A percentile compares a stretch with the other conserved stretches of the same genome.
Conservation (phyloP, 2,329 filamentous ascomycete genomes). For the Fusarium sp. region DNA sequence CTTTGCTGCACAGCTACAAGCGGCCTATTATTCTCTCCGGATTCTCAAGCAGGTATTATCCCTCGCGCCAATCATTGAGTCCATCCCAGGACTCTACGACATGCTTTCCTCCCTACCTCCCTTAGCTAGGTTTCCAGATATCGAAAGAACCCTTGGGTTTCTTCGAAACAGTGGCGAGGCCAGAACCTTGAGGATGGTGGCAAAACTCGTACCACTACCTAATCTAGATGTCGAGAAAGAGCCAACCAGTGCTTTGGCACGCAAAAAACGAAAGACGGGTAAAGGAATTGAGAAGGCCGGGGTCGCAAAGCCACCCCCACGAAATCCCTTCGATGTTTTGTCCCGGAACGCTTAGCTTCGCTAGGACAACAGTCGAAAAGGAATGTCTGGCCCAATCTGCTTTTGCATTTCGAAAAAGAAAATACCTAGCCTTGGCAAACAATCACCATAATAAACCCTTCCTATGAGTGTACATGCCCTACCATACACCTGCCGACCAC, state of each 20-base stretch:
- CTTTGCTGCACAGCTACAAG: conserved; percentile 73
- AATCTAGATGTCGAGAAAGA: background rate
- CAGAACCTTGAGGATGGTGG: conserved; percentile 26
- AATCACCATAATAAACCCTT: conserved; percentile 1
- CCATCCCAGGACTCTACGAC: conserved; percentile 34
- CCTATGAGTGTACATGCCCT: conserved; percentile 1
- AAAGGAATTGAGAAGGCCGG: conserved; percentile 20
- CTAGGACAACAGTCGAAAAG: background rate
- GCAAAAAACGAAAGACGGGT: conserved; percentile 28
- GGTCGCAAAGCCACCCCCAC: conserved; percentile 16
- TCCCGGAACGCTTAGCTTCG: conserved; percentile 26
- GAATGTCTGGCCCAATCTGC: background rate
- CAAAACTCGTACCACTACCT: conserved; percentile 38
- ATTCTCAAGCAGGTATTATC: conserved; percentile 58
- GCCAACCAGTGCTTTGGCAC: background rate
- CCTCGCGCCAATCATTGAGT: conserved; percentile 14
- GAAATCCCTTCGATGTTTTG: conserved; percentile 48
- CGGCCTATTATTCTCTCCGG: conserved; percentile 74
- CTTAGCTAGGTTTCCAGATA: conserved; percentile 46
- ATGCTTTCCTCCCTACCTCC: conserved; percentile 47
- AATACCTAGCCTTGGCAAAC: background rate
- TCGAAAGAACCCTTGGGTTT: conserved; percentile 35
- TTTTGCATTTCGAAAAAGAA: background rate
- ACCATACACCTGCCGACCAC: background rate
- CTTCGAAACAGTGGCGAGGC: conserved; percentile 32